These are phyloP conservation scores for Cornus florida DNA, from an alignment of 148 eudicot species.

Conservation along the genomic window DNA sequence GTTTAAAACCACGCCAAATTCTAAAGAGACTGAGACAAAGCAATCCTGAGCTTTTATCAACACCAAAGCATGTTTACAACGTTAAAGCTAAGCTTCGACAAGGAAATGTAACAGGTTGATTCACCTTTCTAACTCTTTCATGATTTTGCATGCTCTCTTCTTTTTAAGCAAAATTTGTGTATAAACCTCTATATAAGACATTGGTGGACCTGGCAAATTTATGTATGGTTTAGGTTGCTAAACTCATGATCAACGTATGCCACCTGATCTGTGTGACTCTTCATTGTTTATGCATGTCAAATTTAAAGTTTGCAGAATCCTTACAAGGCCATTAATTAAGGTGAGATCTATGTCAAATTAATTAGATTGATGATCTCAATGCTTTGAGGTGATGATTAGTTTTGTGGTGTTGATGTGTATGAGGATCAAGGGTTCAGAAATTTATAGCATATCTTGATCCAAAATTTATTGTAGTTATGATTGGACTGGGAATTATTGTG, in stretches of 20 bases:
- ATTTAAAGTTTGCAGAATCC: not conserved
- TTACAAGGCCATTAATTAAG: not conserved
- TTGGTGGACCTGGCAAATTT: not conserved
- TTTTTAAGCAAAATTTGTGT: not conserved
- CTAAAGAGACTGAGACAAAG: conserved; percentile 59
- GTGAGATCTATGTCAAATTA: not conserved
- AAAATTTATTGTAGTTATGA: not conserved
- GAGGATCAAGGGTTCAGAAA: not conserved
- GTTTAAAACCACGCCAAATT: conserved; percentile 75
- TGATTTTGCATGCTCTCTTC: conserved; percentile 10
- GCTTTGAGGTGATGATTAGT: not conserved
- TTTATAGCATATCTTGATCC: not conserved
- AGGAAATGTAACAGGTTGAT: conserved; percentile 42
- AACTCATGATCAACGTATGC: not conserved
- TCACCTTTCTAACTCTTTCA: not conserved
- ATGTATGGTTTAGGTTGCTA: not conserved
- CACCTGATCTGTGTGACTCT: not conserved
- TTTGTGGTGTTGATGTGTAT: not conserved
- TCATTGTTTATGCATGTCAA: not conserved
- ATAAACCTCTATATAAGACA: not conserved
- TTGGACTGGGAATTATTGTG: not conserved
- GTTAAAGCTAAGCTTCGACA: conserved; percentile 68
- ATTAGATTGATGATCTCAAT: not conserved
- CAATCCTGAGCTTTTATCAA: conserved; percentile 68
- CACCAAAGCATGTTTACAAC: conserved; percentile 74